These are phyloP conservation scores for Sporothrix schenckii DNA, from an alignment of 2,329 filamentous ascomycete genomes.

Conservation along the genomic window DNA sequence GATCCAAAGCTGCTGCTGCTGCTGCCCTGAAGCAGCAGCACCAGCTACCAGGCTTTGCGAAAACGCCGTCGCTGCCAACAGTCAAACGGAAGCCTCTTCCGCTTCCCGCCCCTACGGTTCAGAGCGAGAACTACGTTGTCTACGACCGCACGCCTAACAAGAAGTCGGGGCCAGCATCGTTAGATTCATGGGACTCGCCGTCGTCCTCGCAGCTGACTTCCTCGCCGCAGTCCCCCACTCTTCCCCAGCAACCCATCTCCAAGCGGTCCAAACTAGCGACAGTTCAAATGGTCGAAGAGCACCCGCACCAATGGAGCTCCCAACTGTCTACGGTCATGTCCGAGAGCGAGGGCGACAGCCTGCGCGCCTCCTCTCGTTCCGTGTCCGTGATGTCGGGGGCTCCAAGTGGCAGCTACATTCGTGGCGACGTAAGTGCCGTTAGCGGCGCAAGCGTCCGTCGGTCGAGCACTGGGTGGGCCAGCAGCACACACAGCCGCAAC, in stretches of 20 bases:
- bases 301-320: conserved; percentile 64
- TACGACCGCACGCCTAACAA: conserved; percentile 25
- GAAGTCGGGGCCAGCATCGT: not conserved
- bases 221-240: conserved; percentile 31
- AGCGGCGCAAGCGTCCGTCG: conserved; percentile 41
- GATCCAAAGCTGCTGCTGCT: conserved; percentile 28
- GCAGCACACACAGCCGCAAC: conserved; percentile 55
- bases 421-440: conserved; percentile 41
- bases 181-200: conserved; percentile 39
- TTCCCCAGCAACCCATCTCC: conserved; percentile 29
- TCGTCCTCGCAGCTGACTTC: conserved; percentile 43
- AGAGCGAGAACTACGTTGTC: conserved; percentile 30
- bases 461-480: conserved; percentile 53
- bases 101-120: conserved; percentile 26
- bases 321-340: conserved; percentile 67
- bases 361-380: conserved; percentile 53
- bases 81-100: conserved; percentile 34
- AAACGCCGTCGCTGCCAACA: conserved; percentile 30
- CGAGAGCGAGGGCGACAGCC: conserved; percentile 59
- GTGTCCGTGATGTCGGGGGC: conserved; percentile 50
- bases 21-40: conserved; percentile 9
- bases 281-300: conserved; percentile 52
- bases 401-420: conserved; percentile 39
- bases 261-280: conserved; percentile 35
- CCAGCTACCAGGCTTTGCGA: conserved; percentile 10